Base-by-base conservation (phyloP, 108 stramenopile species). In the Parmales sp. region DNA sequence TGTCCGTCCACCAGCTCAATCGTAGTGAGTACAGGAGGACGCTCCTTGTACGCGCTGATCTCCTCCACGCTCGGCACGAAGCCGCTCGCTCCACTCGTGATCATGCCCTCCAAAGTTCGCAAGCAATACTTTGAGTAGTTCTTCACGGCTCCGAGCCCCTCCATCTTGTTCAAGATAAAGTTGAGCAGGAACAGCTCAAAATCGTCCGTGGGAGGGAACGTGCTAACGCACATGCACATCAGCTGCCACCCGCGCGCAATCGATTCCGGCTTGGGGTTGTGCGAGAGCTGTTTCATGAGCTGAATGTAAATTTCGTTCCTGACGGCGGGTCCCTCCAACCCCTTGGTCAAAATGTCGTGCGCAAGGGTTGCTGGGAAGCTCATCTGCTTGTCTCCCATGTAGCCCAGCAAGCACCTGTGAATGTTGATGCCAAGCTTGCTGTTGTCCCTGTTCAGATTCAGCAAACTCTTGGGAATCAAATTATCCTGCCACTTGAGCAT, bases 361-460 rank as follows among this genome's bases (percentile, higher is more conserved):
- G 83, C 83, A 31, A 85, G 74, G 7, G 77, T 85, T 9, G 82
- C 83, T 1, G 83, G 82, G 82, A 83, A 85, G 48, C 73, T 65
- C 79, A 85, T 77, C 43, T 77, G 75, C 78, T 83, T 80, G 68
- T 85, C 83, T 11, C 82, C 82, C 74, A 80, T 80, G 80, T 85
- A 85, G 20, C 83, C 83, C 8, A 85, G 75, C n/a, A 85, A 38
- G 25, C 71, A 72, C 77, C 80, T 82, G 77, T 82, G 80, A 36
- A 85, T 73, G 20, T 74, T 45, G 20, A 77, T 51, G 37, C 82
- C 83, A 20, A 65, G 39, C 80, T 81, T 83, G 45, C 71, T 74
- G 36, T 69, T 39, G 25, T 80, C 80, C 72, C 74, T 83, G 38
- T 51, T 60, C 23, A 82, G 39, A 28, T 83, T 80, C 23, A 77